Conservation (phyloP, 1,284 basidiomycete genomes). For the Grifola frondosa region DNA sequence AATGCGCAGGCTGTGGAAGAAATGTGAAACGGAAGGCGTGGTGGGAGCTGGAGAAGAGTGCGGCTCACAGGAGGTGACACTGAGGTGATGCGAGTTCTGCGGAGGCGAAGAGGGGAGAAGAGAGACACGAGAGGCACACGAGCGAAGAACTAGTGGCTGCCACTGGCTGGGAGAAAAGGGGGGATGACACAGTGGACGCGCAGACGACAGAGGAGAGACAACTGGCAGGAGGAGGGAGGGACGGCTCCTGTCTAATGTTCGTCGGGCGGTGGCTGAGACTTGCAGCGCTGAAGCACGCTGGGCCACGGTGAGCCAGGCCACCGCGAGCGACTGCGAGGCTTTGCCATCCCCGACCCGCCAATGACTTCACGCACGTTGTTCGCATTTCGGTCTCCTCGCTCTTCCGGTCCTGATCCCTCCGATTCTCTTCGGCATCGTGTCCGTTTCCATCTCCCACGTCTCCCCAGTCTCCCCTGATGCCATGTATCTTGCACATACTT, state of each 20-base stretch:
- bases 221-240: background rate
- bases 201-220: background rate
- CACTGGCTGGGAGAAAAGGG: background rate
- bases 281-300: background rate
- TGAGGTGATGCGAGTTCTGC: too few species aligned
- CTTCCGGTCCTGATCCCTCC: slow-evolving; percentile 9
- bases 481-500: too few species aligned
- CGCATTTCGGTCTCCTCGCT: slow-evolving; percentile 19
- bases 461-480: too few species aligned
- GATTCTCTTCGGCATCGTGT: slow-evolving; percentile 7
- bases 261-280: background rate
- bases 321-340: slow-evolving; percentile 1
- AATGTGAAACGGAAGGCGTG: background rate
- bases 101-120: too few species aligned
- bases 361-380: slow-evolving; percentile 45
- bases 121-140: too few species aligned
- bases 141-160: background rate
- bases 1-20: slow-evolving; percentile 2
- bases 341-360: slow-evolving; percentile 16
- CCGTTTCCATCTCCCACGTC: slow-evolving; percentile 1
- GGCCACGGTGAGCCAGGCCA: background rate
- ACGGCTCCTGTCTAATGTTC: background rate
- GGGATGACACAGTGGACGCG: background rate
- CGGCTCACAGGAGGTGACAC: background rate
- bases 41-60: background rate